These are phyloP conservation scores for Trichomonascaceae sp. DNA, from an alignment of 1,139 yeast genomes.

Conservation along the genomic window DNA sequence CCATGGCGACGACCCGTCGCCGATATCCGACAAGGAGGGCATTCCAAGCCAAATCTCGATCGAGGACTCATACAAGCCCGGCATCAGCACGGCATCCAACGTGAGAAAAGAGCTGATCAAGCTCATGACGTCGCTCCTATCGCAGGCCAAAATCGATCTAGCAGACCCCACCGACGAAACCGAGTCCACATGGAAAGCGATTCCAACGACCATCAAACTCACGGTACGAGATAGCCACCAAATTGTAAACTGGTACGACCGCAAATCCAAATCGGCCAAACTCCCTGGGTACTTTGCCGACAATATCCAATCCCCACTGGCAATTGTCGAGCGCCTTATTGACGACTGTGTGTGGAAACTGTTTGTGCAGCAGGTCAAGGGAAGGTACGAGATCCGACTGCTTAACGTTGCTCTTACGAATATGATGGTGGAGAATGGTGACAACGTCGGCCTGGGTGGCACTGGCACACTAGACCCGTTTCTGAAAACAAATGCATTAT, in stretches of 20 bases:
- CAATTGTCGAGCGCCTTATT: no score
- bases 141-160: conserved; percentile 15
- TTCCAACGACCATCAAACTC: conserved; percentile 14
- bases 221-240: conserved; percentile 4
- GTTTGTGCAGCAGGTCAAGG: no score
- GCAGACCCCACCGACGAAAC: conserved; percentile 9
- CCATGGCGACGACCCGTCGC: conserved; percentile 17
- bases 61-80: conserved; percentile 23
- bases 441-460: no score
- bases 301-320: conserved; percentile 1
- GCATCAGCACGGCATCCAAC: conserved; percentile 4
- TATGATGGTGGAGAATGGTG: background rate
- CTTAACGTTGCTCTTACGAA: conserved; percentile 7
- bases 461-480: no score
- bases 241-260: conserved; percentile 2
- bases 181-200: conserved; percentile 15
- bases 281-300: conserved; percentile 1
- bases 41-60: conserved; percentile 23
- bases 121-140: conserved; percentile 14
- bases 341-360: no score
- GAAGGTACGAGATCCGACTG: conserved; percentile 4
- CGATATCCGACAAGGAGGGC: conserved; percentile 13
- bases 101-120: conserved; percentile 11
- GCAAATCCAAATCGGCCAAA: conserved; percentile 5
- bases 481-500: no score